Base-by-base conservation (phyloP, 2,329 filamentous ascomycete genomes). In the Coleophoma crateriformis region DNA sequence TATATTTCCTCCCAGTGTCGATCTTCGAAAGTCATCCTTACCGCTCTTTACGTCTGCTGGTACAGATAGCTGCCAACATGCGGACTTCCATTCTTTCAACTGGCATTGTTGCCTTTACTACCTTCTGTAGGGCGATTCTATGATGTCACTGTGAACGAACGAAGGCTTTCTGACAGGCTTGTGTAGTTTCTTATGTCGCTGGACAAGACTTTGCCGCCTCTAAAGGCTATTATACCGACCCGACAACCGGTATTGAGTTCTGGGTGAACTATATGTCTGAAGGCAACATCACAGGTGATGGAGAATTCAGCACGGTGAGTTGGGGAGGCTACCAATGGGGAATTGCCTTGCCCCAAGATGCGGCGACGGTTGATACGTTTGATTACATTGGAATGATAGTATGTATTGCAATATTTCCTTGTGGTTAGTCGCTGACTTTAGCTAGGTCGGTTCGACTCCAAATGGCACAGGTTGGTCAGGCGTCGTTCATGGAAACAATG, bases 351-450 rank as follows among this genome's bases (percentile, higher is more conserved):
- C 80, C 80, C 5, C 56, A 63, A 14, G 66, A 74, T 59, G 76
- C 76, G 2, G 54, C 74, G 42, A 71, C 66, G 0, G 71, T 61
- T 19, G 72, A 76, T 47, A 70, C 72, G 5, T 72, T 67, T 41
- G 81, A 84, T 60, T 83, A 82, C 56, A 78, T 84, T 50, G 81
- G 81, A 35, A 72, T 78, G 45, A 66, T 83, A 44, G 80, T 82
- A 55, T 56, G 72, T 48, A 27, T 27, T 7, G 8, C 27, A 27
- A 7, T 27, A 2, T 10, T 7, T 27, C 6, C 8, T 7, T 7
- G 27, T 27, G 27, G 8, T 27, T 10, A 19, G 6, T 27, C 6
- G 27, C 27, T 27, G 27, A 27, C 27, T 27, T 47, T 22, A 8
- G 49, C 14, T 40, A 53, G 50, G 44, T 46, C 52, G 77, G 76